phyloP scores from a whole-genome alignment of 345 rosid species.

The Geranium rotundifolium region DNA sequence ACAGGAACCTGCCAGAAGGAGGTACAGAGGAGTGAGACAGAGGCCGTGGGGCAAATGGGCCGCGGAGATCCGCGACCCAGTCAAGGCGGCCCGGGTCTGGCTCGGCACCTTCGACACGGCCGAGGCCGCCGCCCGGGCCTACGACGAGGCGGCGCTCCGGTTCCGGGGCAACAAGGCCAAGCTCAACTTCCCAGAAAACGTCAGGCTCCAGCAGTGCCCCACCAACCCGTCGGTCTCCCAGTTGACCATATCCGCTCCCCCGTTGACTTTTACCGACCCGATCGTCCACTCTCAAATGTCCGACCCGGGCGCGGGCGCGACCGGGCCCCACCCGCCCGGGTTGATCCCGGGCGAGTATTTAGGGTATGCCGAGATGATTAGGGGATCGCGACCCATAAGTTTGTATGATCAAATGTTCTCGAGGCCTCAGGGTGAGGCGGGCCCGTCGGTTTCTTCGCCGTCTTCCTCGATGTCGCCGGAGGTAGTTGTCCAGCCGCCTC shows the following conservation, averaged over 20 bases:
- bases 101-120: conserved; percentile 84
- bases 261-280: conserved; percentile 19
- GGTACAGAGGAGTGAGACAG: conserved; percentile 81
- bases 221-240: conserved; percentile 15
- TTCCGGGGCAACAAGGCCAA: conserved; percentile 89
- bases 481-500: background rate
- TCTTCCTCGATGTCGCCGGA: conserved; percentile 13
- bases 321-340: no score
- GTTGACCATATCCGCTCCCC: conserved; percentile 26
- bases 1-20: conserved; percentile 33
- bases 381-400: conserved; percentile 19
- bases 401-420: conserved; percentile 30
- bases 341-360: background rate
- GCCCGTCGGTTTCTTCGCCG: conserved; percentile 3
- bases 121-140: conserved; percentile 85
- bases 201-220: conserved; percentile 31
- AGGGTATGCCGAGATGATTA: conserved; percentile 2
- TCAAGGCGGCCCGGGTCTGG: conserved; percentile 89
- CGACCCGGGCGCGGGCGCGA: background rate
- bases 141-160: conserved; percentile 72
- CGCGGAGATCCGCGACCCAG: conserved; percentile 84
- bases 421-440: no score
- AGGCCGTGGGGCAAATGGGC: conserved; percentile 99
- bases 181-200: conserved; percentile 88
- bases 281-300: conserved; percentile 14